Evolutionary conservation across 805 yeast species (phyloP), one percentile per base, ranked within the genome.

Genomic region (Sugiyamaella smithiae): DNA sequence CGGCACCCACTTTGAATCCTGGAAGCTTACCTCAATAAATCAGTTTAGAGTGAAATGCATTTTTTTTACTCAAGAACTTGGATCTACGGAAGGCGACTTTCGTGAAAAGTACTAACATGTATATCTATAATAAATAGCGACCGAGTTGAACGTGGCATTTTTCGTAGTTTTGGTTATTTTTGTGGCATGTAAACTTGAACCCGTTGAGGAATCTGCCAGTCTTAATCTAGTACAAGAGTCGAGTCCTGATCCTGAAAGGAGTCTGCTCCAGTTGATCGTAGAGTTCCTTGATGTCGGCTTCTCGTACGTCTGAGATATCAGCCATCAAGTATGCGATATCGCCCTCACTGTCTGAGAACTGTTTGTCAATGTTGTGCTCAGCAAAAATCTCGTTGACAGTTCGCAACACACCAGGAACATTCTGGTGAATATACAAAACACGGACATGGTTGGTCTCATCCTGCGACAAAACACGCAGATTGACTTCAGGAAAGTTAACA

Each of bases 261-360:
- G 98, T 91, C 64, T 81, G 79, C 69, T 85, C 95, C 61, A 93
- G 80, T 67, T 85, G 85, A 64, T 86, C 86, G 68, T 90, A 84
- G 57, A 93, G 78, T 22, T 80, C 73, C 70, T 86, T 88, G 71
- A 93, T 88, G 65, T 89, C 97, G 56, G 81, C 80, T 52, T 75
- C 73, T 59, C 83, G 79, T 46, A 91, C 97, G 57, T 86, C 86
- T 35, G 93, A 79, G 62, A 93, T 88, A 71, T 93, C 99, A 33
- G 98, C 97, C 95, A 93, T 90, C 69, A 93, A 78, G 73, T 93
- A 93, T 51, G 99, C 99, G 64, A 93, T 84, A 51, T 88, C 95
- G 57, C 96, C 96, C 66, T 86, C 81, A 22, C 97, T 89, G 68
- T 93, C 98, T n/a, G 97, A 85, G 73, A 82, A 93, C 75, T 93